Percentiles rank a stretch among this genome's conserved stretches.
Evolutionary conservation across 2,329 filamentous ascomycete species (phyloP).

Genomic region (Chaetomium olivaceum): DNA sequence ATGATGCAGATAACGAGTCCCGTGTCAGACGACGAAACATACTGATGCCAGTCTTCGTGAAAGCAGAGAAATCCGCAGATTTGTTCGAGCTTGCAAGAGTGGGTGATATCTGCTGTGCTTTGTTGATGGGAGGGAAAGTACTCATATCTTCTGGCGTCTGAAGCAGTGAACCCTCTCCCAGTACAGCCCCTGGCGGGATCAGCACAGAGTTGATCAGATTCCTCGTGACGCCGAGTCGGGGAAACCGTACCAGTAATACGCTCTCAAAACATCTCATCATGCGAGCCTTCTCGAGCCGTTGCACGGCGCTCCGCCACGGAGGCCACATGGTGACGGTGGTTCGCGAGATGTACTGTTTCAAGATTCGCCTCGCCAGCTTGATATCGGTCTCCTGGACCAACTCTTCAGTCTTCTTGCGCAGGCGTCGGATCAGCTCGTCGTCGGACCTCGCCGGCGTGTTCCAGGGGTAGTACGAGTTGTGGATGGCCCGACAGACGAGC

Average conservation of each 20-base stretch:
- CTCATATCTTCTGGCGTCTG: background rate
- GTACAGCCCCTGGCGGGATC: background rate
- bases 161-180: background rate
- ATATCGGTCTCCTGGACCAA: background rate
- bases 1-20: background rate
- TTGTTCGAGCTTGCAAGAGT: background rate
- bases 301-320: background rate
- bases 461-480: background rate
- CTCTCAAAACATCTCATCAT: background rate
- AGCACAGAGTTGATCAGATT: background rate
- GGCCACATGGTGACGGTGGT: background rate
- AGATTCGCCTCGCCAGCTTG: background rate
- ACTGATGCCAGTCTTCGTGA: background rate
- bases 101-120: background rate
- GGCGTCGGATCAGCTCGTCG: background rate
- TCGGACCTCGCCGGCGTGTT: background rate
- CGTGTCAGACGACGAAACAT: background rate
- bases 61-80: background rate
- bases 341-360: background rate
- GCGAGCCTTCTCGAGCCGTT: background rate
- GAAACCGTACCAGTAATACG: background rate
- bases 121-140: background rate
- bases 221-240: background rate
- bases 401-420: background rate
- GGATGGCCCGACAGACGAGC: background rate